Base-by-base conservation (phyloP, 495 filamentous ascomycete species). In the Podospora sp. region DNA sequence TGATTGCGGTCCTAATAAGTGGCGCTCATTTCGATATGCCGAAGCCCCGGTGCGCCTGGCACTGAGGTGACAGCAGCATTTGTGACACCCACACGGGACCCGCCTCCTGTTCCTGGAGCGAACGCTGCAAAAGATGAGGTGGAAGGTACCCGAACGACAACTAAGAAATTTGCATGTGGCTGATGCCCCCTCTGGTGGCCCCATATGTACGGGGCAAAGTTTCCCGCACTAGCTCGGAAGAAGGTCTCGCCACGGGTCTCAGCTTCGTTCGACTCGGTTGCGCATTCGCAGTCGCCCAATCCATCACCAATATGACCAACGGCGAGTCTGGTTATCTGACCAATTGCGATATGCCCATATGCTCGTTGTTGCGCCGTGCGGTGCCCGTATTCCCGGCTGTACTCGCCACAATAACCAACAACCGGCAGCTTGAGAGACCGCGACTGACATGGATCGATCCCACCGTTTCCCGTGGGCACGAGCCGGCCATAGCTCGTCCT, bases 1-100 rank as follows among this genome's bases (percentile, higher is more conserved):
- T 35, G 56, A 59, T 59, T 46, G 40, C 40, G 56, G 25, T n/a
- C n/a, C n/a, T 35, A 22, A 6, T 59, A 59, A 29, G 56, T 59
- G 56, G 56, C 56, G 56, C 26, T 7, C 22, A 59, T 29, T 59
- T 59, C 27, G 25, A 59, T 59, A 59, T 59, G 56, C 56, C 56
- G 56, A 59, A 33, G 56, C 22, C 56, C 56, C 56, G 18, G 56
- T 59, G 56, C 56, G 24, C 56, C 21, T 59, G 33, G 26, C 40
- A 46, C 40, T 46, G 40, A 46, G 40, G 40, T 46, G 40, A 46
- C 40, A 46, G 40, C 56, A 59, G 56, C 56, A 22, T 22, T n/a
- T 59, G 56, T 59, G 26, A 59, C 56, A 59, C 40, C 40, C 40
- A 46, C 40, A 46, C 40, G 2, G 40, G 11, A 46, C 40, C 40